These are phyloP conservation scores for Alternaria longipes DNA, from an alignment of 2,329 filamentous ascomycete species.

Conservation along the genomic window DNA sequence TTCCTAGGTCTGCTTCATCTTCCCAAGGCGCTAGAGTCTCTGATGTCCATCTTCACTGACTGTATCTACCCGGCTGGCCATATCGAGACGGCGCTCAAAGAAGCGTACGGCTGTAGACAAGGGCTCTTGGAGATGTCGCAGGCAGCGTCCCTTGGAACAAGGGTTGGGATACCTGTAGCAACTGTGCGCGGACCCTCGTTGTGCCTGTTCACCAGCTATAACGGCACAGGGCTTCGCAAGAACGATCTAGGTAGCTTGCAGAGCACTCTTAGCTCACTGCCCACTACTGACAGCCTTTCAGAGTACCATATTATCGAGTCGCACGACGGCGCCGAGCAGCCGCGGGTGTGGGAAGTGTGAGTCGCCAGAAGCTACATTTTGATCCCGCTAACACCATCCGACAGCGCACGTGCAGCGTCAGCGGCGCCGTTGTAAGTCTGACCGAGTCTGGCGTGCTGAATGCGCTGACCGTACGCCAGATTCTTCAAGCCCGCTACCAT, in stretches of 20 bases:
- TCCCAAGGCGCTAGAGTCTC: slow-evolving; percentile 10
- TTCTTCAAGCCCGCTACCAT: not conserved
- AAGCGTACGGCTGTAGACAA: slow-evolving; percentile 14
- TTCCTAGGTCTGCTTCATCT: slow-evolving; percentile 17
- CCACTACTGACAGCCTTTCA: not conserved
- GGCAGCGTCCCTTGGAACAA: slow-evolving; percentile 19
- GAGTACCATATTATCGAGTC: slow-evolving; percentile 2
- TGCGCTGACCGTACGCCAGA: not conserved
- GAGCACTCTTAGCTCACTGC: not conserved
- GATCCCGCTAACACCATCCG: not conserved
- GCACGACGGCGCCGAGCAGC: not conserved
- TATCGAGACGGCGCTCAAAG: slow-evolving; percentile 21
- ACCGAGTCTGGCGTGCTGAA: not conserved
- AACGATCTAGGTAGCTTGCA: not conserved
- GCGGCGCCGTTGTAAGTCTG: not conserved
- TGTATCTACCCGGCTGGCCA: slow-evolving; percentile 20
- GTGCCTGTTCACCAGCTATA: slow-evolving; percentile 28
- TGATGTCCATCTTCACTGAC: slow-evolving; percentile 20
- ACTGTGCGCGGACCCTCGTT: slow-evolving; percentile 18
- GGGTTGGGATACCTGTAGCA: slow-evolving; percentile 20
- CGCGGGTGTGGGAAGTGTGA: slow-evolving; percentile 1
- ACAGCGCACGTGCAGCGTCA: slow-evolving; percentile 2
- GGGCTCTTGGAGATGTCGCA: slow-evolving; percentile 22
- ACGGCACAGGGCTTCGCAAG: slow-evolving; percentile 9
- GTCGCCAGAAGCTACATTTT: not conserved